These are phyloP conservation scores for Scleromitrula shiraiana DNA, from an alignment of 2,329 filamentous ascomycete genomes.

Conservation along the genomic window DNA sequence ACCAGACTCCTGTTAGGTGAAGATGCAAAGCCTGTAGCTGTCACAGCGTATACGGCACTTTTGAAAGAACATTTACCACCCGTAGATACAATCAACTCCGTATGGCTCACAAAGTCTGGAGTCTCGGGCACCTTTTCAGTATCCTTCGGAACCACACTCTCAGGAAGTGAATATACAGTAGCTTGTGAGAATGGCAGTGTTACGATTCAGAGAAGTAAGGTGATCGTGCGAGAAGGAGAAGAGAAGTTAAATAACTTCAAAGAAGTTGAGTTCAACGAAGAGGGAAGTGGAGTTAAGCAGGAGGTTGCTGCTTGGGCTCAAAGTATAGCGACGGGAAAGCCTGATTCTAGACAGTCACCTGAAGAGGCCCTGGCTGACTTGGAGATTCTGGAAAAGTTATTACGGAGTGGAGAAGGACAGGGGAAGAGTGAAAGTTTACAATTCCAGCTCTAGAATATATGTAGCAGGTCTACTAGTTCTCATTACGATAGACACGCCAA, in stretches of 20 bases:
- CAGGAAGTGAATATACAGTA: conserved; percentile 25
- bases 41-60: conserved; percentile 24
- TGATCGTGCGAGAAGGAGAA: conserved; percentile 24
- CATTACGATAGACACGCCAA: no score
- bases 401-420: conserved; percentile 29
- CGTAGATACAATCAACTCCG: conserved; percentile 28
- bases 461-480: no score
- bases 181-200: conserved; percentile 30
- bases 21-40: conserved; percentile 17
- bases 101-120: conserved; percentile 28
- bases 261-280: conserved; percentile 24
- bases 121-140: conserved; percentile 27
- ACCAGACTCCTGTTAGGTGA: conserved; percentile 50
- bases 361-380: conserved; percentile 25
- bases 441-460: conserved; percentile 21
- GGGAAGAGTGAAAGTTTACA: conserved; percentile 20
- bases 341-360: conserved; percentile 21
- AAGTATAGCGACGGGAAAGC: conserved; percentile 20
- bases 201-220: conserved; percentile 18
- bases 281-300: conserved; percentile 26
- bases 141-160: conserved; percentile 27
- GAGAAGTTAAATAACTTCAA: conserved; percentile 19
- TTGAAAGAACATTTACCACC: conserved; percentile 26
- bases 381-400: conserved; percentile 29
- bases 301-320: conserved; percentile 28